Evolutionary conservation across 2,329 filamentous ascomycete species (phyloP), one percentile per base, ranked within the genome.

Genomic region (Phaeophleospora eucalypticola): DNA sequence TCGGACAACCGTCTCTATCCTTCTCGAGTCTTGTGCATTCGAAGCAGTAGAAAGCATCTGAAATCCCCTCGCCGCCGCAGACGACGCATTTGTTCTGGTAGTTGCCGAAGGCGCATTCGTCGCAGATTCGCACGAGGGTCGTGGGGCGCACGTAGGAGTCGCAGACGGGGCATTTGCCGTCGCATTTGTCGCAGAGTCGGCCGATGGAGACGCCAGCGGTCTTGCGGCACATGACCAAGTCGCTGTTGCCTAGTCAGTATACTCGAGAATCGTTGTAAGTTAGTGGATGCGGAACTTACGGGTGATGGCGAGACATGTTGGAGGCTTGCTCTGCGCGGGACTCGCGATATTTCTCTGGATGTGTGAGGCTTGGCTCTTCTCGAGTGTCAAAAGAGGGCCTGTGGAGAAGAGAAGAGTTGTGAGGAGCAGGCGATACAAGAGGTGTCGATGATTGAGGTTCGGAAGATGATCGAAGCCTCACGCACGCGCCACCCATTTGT

Each of bases 1-100:
- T 98, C 44, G 93, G 93, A 70, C 93, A 98, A 2, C 93, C 93
- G 66, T 98, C 93, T 51, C 93, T 78, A 67, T 98, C 93, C 72
- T 97, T 98, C 69, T 98, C 93, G 14, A 98, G 74, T 6, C 93
- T 81, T 49, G 93, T 98, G 69, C 93, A 98, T 72, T 98, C 93
- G 66, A 97, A 97, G 77, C 93, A 98, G 76, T 98, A 98, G 71
- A 97, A 97, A 41, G 93, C 93, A 68, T 98, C 93, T 27, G 87
- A 93, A 68, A 98, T 98, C 21, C 93, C 93, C 73, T 97, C 93
- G 61, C 93, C 93, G 68, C 93, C 93, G 71, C 93, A 98, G 36
- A 98, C 93, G 59, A 98, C 89, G 68, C 93, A 98, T 72, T 98
- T 98, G 77, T 98, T 98, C 75, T 97, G 93, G 77, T 96, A 98